A percentile compares a stretch with the other conserved stretches of the same genome.
phyloP scores from a whole-genome alignment of 148 eudicot genomes.

The Rhododendron vialii region DNA sequence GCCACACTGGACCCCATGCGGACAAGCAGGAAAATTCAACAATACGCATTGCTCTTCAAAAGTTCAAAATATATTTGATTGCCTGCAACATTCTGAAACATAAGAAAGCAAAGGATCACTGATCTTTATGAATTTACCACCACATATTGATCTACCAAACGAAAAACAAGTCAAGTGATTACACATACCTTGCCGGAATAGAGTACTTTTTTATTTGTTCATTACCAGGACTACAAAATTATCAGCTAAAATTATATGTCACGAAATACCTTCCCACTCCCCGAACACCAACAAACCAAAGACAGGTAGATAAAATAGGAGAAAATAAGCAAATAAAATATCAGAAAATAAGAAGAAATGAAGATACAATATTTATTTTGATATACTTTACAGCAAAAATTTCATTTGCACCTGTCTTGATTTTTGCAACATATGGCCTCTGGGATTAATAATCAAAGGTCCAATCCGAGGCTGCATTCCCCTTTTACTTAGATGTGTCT shows the following conservation, averaged over 20 bases:
- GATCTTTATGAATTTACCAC: neutral
- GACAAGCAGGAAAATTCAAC: neutral
- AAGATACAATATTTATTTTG: neutral
- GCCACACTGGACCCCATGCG: neutral
- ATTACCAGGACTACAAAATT: neutral
- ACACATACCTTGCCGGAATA: neutral
- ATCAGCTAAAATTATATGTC: neutral
- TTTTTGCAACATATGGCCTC: neutral
- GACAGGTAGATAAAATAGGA: neutral
- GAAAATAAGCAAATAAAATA: neutral
- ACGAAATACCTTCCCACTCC: neutral
- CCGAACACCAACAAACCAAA: neutral
- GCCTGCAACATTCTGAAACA: neutral
- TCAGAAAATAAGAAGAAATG: neutral
- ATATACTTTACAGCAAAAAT: neutral
- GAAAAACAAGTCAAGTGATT: neutral
- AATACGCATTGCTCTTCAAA: neutral
- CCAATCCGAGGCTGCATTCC: neutral
- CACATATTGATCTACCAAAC: neutral
- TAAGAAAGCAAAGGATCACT: neutral
- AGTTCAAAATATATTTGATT: neutral
- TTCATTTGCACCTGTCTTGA: slow-evolving; percentile 8
- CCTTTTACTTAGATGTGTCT: neutral
- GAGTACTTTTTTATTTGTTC: neutral
- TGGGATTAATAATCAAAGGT: neutral